A percentile compares a stretch with the other conserved stretches of the same genome.
These are phyloP conservation scores for Acanthamoeba castellanii DNA, from an alignment of 208 protist genomes.

Conservation along the genomic window DNA sequence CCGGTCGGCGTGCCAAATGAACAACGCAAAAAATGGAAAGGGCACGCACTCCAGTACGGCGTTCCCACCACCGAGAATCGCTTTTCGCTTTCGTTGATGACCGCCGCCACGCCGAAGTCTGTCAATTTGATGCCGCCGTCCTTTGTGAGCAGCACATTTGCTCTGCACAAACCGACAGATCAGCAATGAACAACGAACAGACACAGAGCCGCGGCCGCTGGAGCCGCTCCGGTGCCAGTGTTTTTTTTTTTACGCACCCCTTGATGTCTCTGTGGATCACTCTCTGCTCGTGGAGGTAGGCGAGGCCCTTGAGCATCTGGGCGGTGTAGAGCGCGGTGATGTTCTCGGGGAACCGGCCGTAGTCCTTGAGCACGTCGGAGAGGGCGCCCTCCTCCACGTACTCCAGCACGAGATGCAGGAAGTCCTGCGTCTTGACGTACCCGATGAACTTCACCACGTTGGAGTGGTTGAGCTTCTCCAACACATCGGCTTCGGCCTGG, in stretches of 20 bases:
- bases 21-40: neutral
- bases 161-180: conserved; percentile 56
- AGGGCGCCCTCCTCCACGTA: conserved; percentile 93
- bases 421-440: conserved; percentile 85
- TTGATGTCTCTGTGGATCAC: conserved; percentile 94
- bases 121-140: conserved; percentile 95
- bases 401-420: conserved; percentile 93
- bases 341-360: conserved; percentile 84
- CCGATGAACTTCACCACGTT: conserved; percentile 93
- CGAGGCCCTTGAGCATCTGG: conserved; percentile 92
- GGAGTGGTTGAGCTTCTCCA: conserved; percentile 89
- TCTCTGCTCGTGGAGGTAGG: conserved; percentile 92
- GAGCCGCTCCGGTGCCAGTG: neutral
- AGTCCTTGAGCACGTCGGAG: conserved; percentile 91
- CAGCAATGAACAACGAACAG: neutral
- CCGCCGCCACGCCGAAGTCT: conserved; percentile 98
- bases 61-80: conserved; percentile 89
- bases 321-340: conserved; percentile 91
- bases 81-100: conserved; percentile 85
- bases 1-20: neutral
- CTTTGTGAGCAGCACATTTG: conserved; percentile 94
- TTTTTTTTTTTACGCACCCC: conserved; percentile 72
- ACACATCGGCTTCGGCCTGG: conserved; percentile 88
- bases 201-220: neutral
- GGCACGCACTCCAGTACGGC: conserved; percentile 92